A percentile compares a stretch with the other conserved stretches of the same genome.
These are phyloP conservation scores for Jimgerdemannia flammicorona DNA, from an alignment of 192 early-diverging fungal genomes.

Conservation along the genomic window DNA sequence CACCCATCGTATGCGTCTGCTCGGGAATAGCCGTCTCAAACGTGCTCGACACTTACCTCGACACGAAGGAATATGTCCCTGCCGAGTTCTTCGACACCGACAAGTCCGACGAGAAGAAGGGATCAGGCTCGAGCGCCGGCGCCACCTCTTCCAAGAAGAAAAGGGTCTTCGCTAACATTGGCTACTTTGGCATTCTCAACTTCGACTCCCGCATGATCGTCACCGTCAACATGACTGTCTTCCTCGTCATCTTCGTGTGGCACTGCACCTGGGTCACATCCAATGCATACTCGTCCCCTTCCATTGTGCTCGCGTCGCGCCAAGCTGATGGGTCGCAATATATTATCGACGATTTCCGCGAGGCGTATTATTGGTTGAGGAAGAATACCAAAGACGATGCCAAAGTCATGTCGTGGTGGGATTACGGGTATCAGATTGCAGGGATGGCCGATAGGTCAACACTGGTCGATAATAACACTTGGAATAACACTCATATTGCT, in stretches of 20 bases:
- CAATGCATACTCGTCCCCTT: slow-evolving; percentile 97
- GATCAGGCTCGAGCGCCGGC: slow-evolving; percentile 1
- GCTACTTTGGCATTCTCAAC: slow-evolving; percentile 38
- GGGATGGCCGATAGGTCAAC: slow-evolving; percentile 98
- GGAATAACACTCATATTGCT: slow-evolving; percentile 99
- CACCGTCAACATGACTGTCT: slow-evolving; percentile 62
- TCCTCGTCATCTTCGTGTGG: slow-evolving; percentile 83
- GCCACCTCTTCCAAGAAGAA: slow-evolving; percentile 21
- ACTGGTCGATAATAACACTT: slow-evolving; percentile 99
- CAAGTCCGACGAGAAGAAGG: background rate
- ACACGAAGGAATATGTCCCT: slow-evolving; percentile 24
- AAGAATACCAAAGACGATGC: slow-evolving; percentile 92
- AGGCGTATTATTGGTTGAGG: slow-evolving; percentile 99
- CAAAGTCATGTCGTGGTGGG: slow-evolving; percentile 99
- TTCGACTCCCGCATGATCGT: slow-evolving; percentile 55
- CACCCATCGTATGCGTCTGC: slow-evolving; percentile 95
- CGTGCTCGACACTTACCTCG: slow-evolving; percentile 83
- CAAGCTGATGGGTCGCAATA: slow-evolving; percentile 83
- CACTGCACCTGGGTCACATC: slow-evolving; percentile 99
- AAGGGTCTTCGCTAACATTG: background rate
- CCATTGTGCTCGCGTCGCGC: slow-evolving; percentile 92
- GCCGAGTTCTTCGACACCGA: background rate
- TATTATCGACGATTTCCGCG: slow-evolving; percentile 99
- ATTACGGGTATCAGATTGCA: slow-evolving; percentile 99
- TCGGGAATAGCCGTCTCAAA: slow-evolving; percentile 88